Evolutionary conservation across 306 rosid genomes (phyloP).

Genomic region (Ormosia emarginata): DNA sequence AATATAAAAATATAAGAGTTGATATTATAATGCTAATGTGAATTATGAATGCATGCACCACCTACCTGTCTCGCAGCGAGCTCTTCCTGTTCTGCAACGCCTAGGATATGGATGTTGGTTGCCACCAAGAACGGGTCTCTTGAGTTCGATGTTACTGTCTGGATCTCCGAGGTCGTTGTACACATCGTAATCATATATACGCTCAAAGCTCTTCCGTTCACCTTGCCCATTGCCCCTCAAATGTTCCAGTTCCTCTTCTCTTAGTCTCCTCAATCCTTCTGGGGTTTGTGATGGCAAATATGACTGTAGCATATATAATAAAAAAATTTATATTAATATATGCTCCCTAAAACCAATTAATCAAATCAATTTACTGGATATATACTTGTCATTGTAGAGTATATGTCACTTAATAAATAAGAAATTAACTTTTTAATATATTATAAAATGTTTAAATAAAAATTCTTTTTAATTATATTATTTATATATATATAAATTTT

Average conservation of each 20-base stretch:
- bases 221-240: conserved; percentile 60
- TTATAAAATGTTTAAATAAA: too few species aligned
- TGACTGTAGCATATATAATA: conserved; percentile 31
- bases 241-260: conserved; percentile 39
- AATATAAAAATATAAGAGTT: too few species aligned
- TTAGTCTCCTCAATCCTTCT: conserved; percentile 45
- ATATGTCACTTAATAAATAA: too few species aligned
- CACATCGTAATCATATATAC: conserved; percentile 67
- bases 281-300: conserved; percentile 68
- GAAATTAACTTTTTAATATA: too few species aligned
- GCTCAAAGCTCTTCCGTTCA: conserved; percentile 38
- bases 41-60: background rate
- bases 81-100: conserved; percentile 75
- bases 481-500: too few species aligned
- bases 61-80: conserved; percentile 27
- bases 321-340: too few species aligned
- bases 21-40: too few species aligned
- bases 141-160: conserved; percentile 1
- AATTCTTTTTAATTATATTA: too few species aligned
- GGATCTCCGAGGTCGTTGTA: conserved; percentile 73
- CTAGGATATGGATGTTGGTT: conserved; percentile 54
- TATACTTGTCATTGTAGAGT: too few species aligned
- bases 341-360: background rate
- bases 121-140: conserved; percentile 65
- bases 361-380: background rate